Percentiles rank a stretch among this genome's conserved stretches.
These are phyloP conservation scores for Herpetospermum pedunculosum DNA, from an alignment of 306 rosid genomes.

Conservation along the genomic window DNA sequence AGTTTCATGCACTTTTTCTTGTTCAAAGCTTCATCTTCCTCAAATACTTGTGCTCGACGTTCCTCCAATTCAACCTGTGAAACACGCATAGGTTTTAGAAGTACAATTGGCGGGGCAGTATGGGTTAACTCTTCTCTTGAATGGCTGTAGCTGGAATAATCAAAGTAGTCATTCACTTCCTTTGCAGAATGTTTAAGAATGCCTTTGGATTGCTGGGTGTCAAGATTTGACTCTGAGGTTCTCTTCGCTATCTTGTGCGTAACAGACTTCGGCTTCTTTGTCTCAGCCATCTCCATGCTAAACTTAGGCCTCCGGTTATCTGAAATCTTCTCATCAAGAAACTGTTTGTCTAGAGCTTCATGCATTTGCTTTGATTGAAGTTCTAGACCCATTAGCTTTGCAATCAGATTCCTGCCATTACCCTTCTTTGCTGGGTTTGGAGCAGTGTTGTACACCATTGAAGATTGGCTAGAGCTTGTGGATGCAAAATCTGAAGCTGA, in stretches of 20 bases:
- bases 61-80: constrained; percentile 17
- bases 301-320: constrained; percentile 39
- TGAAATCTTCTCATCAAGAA: constrained; percentile 34
- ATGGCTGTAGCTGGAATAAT: constrained; percentile 12
- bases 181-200: constrained; percentile 28
- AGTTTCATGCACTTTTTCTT: constrained; percentile 20
- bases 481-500: constrained; percentile 52
- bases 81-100: constrained; percentile 51
- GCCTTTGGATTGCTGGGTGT: constrained; percentile 54
- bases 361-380: constrained; percentile 30
- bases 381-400: constrained; percentile 85
- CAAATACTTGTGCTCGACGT: constrained; percentile 16
- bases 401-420: constrained; percentile 47
- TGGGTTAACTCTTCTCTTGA: constrained; percentile 7
- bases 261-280: constrained; percentile 20
- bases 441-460: constrained; percentile 28
- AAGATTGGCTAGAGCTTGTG: constrained; percentile 65
- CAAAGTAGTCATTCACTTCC: constrained; percentile 19
- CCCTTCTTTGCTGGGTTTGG: constrained; percentile 19
- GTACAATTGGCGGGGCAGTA: constrained; percentile 55
- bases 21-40: constrained; percentile 27
- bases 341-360: constrained; percentile 23
- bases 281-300: constrained; percentile 45
- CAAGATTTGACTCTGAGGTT: constrained; percentile 55
- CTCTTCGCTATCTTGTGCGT: constrained; percentile 26